Base-by-base conservation (phyloP, 2,329 filamentous ascomycete genomes). In the Boeremia lycopersici region DNA sequence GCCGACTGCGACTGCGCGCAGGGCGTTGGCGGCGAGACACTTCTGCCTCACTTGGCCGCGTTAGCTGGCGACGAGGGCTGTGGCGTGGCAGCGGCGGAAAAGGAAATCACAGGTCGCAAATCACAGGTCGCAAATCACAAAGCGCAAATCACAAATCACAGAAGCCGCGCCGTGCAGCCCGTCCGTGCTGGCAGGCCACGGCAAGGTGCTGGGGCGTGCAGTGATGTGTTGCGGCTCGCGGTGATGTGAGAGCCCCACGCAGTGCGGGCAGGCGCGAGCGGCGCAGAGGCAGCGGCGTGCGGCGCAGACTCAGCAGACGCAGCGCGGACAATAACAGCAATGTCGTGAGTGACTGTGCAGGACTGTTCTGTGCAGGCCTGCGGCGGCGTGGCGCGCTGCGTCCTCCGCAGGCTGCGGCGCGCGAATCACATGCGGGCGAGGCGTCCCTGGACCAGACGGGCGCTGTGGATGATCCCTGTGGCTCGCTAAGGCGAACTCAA, bases 401-500 rank as follows among this genome's bases (percentile, higher is more conserved):
- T n/a, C 15, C 31, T 11, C 31, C 11, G 31, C 25, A 34, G 41
- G 19, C 28, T 36, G 49, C 34, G 42, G 56, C 47, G 53, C 30
- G 31, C 51, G 57, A 60, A 56, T 56, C 53, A 56, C 53, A 56
- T 48, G 53, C 42, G 42, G 19, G 19, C 29, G 42, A 26, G 53
- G 47, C 35, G 30, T 45, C 52, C 41, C 36, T 48, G 41, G 47
- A 42, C n/a, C 26, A 23, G 34, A 3, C 15, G 34, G 31, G 31
- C 31, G 8, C 25, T 38, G 48, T 44, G 40, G 40, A 53, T 49
- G 42, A 55, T 55, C 52, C 52, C 52, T 55, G 56, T 46, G 42
- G 48, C 47, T 56, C 56, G 57, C 52, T 52, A 50, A 65, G 59
- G 54, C 59, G 60, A 53, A 58, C 64, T 57, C 57, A 60, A 64